phyloP scores from a whole-genome alignment of 2,329 filamentous ascomycete genomes.

The Phyllosticta citrichinensis region DNA sequence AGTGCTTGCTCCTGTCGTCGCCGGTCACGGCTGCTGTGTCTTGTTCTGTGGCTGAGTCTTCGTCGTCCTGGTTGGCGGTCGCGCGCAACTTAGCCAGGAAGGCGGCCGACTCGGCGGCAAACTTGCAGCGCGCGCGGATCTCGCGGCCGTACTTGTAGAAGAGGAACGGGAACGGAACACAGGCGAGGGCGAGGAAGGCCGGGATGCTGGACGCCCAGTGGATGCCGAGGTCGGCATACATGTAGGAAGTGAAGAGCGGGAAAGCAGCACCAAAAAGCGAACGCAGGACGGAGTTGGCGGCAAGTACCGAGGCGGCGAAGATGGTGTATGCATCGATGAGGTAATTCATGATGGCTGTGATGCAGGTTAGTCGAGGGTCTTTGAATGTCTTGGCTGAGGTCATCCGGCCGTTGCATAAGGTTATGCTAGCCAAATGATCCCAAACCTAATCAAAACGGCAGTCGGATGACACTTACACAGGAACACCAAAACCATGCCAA shows the following conservation, averaged over 20 bases:
- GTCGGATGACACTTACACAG: conserved; percentile 15
- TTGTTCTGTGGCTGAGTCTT: conserved; percentile 17
- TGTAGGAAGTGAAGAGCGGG: conserved; percentile 20
- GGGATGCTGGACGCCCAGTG: conserved; percentile 13
- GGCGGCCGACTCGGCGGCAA: conserved; percentile 50
- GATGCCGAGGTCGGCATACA: conserved; percentile 12
- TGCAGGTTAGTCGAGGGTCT: neutral
- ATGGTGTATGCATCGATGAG: conserved; percentile 55
- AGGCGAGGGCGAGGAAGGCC: conserved; percentile 13
- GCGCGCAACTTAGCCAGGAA: conserved; percentile 33
- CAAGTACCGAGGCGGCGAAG: conserved; percentile 21
- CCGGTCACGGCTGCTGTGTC: conserved; percentile 10
- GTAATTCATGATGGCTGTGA: conserved; percentile 48
- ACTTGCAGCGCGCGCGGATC: conserved; percentile 55
- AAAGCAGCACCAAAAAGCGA: conserved; percentile 39
- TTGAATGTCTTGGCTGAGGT: conserved; percentile 16
- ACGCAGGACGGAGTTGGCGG: conserved; percentile 36
- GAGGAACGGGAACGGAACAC: conserved; percentile 42
- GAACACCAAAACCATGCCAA: conserved; percentile 25
- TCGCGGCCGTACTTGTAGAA: conserved; percentile 55
- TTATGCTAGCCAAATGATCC: conserved; percentile 38
- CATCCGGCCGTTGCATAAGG: conserved; percentile 50
- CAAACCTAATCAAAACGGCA: conserved; percentile 12
- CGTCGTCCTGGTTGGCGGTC: neutral
- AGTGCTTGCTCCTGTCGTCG: neutral